Conservation (phyloP, 495 filamentous ascomycete species). For the Aspergillus cristatus region DNA sequence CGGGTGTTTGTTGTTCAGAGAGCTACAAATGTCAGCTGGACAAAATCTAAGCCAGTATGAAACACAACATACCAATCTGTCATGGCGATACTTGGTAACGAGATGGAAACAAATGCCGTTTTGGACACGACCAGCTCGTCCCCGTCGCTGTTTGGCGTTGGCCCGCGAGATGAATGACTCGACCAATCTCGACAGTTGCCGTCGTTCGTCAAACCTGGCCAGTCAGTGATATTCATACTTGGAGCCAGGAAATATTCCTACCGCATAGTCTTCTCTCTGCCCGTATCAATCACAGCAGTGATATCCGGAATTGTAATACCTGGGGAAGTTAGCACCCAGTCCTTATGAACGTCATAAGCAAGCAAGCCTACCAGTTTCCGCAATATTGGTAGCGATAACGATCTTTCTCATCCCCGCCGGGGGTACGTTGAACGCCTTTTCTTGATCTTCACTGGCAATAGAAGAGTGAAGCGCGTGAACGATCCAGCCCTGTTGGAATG, state of each 20-base stretch:
- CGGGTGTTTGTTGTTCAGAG: constrained; percentile 85
- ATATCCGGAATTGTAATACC: constrained; percentile 91
- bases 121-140: constrained; percentile 92
- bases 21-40: constrained; percentile 37
- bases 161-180: constrained; percentile 90
- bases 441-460: constrained; percentile 93
- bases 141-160: constrained; percentile 88
- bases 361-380: constrained; percentile 70
- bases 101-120: constrained; percentile 91
- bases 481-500: constrained; percentile 63
- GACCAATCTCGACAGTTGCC: constrained; percentile 80
- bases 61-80: constrained; percentile 37
- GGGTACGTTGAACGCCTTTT: constrained; percentile 78
- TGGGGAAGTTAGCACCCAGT: constrained; percentile 3
- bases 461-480: constrained; percentile 85
- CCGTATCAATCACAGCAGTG: constrained; percentile 88
- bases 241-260: constrained; percentile 7
- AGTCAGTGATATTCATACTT: constrained; percentile 1
- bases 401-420: constrained; percentile 78
- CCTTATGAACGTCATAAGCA: neutral
- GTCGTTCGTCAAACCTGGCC: constrained; percentile 69
- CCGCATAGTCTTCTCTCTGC: constrained; percentile 93
- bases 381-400: constrained; percentile 92
- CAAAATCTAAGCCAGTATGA: neutral
- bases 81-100: constrained; percentile 81